Base-by-base conservation (phyloP, 148 eudicot genomes). In the Fagopyrum tataricum region DNA sequence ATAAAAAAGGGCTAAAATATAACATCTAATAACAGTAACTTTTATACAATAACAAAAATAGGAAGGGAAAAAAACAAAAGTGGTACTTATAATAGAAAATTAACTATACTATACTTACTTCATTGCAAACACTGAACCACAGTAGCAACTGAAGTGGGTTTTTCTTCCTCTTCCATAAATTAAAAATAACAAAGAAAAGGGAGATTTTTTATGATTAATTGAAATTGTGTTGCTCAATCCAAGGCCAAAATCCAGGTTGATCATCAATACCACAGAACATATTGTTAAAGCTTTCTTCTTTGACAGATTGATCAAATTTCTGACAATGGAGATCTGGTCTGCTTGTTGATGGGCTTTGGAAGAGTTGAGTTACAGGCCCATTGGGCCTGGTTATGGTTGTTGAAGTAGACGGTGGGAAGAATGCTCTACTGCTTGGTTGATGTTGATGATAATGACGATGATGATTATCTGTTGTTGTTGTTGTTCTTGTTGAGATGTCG, bases 221-320 rank as follows among this genome's bases (percentile, higher is more conserved):
- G 81, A 85, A 95, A 41, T 90, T 82, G 13, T 78, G 96, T 42
- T 90, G 97, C 64, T 91, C 99, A 82, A 90, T 70, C 99, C 97
- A 95, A 62, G 97, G 97, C 96, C 97, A 90, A 76, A 90, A 84
- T 2, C 83, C 92, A 13, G 83, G 58, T 72, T 95, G 99, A 77
- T 95, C 99, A 67, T 92, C 99, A 26, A 90, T 87, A 46, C 84
- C 85, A 75, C 81, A 78, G 47, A 95, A 90, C 97, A 95, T 92
- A 74, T 86, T 90, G 78, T 85, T 79, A 49, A 87, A 87, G 56
- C 80, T 77, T 70, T 92, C 97, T 82, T 95, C 99, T 75, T 91
- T 90, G 70, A 88, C 87, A 15, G 53, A 74, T 14, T 75, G 86
- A 55, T 83, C 83, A 39, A 77, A 55, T 74, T 77, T 79, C 20